A percentile compares a stretch with the other conserved stretches of the same genome.
These are phyloP conservation scores for Cryoendolithus antarcticus DNA, from an alignment of 2,329 filamentous ascomycete species.

Conservation along the genomic window DNA sequence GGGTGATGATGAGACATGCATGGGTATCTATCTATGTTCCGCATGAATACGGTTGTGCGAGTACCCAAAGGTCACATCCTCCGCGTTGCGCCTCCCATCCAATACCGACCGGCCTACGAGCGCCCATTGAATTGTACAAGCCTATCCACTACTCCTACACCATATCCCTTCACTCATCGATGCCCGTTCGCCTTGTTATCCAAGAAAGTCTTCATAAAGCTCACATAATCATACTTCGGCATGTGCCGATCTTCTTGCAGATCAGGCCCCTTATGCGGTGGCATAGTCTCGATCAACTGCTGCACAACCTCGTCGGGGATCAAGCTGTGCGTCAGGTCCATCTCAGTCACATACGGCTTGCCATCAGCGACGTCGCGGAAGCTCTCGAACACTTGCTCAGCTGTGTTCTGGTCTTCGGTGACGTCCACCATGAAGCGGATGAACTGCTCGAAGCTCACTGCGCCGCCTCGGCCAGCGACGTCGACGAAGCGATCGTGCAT, in stretches of 20 bases:
- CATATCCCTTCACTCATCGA: no score
- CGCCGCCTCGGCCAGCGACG: slow-evolving; percentile 56
- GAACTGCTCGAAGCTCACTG: slow-evolving; percentile 92
- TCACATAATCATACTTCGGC: slow-evolving; percentile 90
- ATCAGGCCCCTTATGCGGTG: slow-evolving; percentile 70
- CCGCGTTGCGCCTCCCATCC: no score
- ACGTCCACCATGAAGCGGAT: slow-evolving; percentile 99
- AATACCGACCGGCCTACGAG: no score
- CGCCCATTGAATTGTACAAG: no score
- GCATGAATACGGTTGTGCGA: no score
- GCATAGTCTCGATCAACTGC: slow-evolving; percentile 78
- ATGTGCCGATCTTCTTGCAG: slow-evolving; percentile 71
- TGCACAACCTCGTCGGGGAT: slow-evolving; percentile 97
- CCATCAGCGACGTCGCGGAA: slow-evolving; percentile 96
- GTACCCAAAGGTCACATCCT: no score
- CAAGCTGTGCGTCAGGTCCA: slow-evolving; percentile 86
- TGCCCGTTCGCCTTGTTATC: slow-evolving; percentile 5
- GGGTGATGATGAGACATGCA: no score
- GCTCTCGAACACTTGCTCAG: slow-evolving; percentile 95
- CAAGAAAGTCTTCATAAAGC: slow-evolving; percentile 75
- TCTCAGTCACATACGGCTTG: slow-evolving; percentile 96
- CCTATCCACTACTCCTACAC: no score
- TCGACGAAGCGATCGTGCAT: slow-evolving; percentile 93
- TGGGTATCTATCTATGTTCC: no score
- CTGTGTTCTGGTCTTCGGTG: slow-evolving; percentile 96